phyloP scores from a whole-genome alignment of 2,329 filamentous ascomycete species.

The Fusarium drepaniforme region DNA sequence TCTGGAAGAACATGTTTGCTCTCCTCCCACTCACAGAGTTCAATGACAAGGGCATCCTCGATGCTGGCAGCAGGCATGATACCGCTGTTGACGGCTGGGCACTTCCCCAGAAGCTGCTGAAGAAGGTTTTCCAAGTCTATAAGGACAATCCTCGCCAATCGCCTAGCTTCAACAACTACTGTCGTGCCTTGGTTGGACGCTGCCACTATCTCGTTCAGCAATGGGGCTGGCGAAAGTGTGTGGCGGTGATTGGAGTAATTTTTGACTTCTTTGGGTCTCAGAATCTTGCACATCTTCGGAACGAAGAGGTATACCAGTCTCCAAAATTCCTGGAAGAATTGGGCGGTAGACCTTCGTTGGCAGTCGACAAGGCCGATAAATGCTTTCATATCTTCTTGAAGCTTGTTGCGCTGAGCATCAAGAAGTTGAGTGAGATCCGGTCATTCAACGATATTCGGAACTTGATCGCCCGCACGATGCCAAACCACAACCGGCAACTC shows the following conservation, averaged over 20 bases:
- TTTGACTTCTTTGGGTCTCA: slow-evolving; percentile 78
- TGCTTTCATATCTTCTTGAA: slow-evolving; percentile 79
- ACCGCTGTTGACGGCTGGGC: slow-evolving; percentile 67
- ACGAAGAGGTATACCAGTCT: slow-evolving; percentile 73
- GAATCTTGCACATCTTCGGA: slow-evolving; percentile 71
- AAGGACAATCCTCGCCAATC: slow-evolving; percentile 65
- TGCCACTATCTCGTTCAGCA: slow-evolving; percentile 73
- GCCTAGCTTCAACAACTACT: slow-evolving; percentile 75
- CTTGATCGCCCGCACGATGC: slow-evolving; percentile 70
- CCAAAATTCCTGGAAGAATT: slow-evolving; percentile 72
- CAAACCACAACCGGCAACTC: slow-evolving; percentile 75
- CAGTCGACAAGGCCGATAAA: slow-evolving; percentile 65
- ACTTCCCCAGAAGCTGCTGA: slow-evolving; percentile 68
- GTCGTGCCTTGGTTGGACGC: slow-evolving; percentile 67
- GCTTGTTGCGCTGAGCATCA: slow-evolving; percentile 69
- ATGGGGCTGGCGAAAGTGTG: slow-evolving; percentile 74
- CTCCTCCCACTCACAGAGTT: slow-evolving; percentile 73
- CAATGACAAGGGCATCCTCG: slow-evolving; percentile 64
- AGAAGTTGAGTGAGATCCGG: slow-evolving; percentile 60
- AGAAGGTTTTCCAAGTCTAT: slow-evolving; percentile 70
- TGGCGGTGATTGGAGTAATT: slow-evolving; percentile 68
- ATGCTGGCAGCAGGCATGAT: slow-evolving; percentile 48
- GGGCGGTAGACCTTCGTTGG: slow-evolving; percentile 58
- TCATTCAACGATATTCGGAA: slow-evolving; percentile 70
- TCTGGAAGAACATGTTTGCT: slow-evolving; percentile 71